Evolutionary conservation across 148 eudicot species (phyloP), one percentile per base, ranked within the genome.

Genomic region (Pouteria glomerata): DNA sequence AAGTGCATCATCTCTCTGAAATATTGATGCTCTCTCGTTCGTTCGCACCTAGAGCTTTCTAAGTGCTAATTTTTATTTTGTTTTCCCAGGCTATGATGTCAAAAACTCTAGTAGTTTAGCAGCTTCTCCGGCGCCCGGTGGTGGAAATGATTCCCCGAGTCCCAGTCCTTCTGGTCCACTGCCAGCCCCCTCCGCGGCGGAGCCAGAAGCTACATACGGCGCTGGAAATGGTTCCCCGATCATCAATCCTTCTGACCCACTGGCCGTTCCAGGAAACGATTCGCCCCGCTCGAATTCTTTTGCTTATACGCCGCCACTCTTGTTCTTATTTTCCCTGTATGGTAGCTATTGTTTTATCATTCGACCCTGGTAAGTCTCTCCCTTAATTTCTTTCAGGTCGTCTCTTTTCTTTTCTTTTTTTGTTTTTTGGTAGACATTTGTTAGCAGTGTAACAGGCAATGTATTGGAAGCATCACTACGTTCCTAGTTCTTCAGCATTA

Each of bases 161-260:
- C 88, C 83, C 1, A 80, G 63, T n/a, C n/a, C n/a, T 7, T 56
- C 87, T 12, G 45, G 73, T n/a, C n/a, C n/a, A n/a, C n/a, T n/a
- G 39, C 66, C 39, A 30, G 64, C 74, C 61, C 87, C 95, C 66
- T 74, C 91, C 8, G 76, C 89, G 63, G 69, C 85, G 57, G 78
- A 80, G 31, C 95, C 91, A 26, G 78, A 85, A 73, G 95, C 87
- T 63, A 79, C 75, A 34, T 76, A 85, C 1, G 73, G 81, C 37
- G 77, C 73, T 23, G 61, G 11, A 33, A 74, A 47, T 62, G 71
- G 29, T 55, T 55, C 58, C 39, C 68, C 15, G 31, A 35, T n/a
- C n/a, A n/a, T n/a, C n/a, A n/a, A n/a, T n/a, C n/a, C n/a, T n/a
- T 31, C 73, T 15, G 51, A 31, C 35, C 10, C 68, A 29, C 47